A percentile compares a stretch with the other conserved stretches of the same genome.
phyloP scores from a whole-genome alignment of 257 asterid genomes.

The Solanum pinnatisectum region DNA sequence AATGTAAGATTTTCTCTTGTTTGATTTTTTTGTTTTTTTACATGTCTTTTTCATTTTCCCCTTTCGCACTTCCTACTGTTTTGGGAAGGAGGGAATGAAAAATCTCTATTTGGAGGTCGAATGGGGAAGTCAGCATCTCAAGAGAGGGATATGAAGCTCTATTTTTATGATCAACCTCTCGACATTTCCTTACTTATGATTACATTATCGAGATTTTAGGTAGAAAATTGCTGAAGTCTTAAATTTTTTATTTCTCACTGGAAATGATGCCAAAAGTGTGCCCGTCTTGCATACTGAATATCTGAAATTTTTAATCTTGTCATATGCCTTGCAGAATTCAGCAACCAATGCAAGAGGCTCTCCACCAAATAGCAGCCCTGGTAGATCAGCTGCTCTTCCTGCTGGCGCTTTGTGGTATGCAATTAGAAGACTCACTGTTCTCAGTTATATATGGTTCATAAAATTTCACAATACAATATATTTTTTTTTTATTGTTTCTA shows the following conservation, averaged over 20 bases:
- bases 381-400: slow-evolving; percentile 84
- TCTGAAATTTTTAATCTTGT: background rate
- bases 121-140: background rate
- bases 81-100: background rate
- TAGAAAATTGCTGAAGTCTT: background rate
- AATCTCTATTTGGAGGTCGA: background rate
- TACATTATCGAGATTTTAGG: background rate
- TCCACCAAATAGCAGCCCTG: slow-evolving; percentile 83
- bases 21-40: background rate
- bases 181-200: background rate
- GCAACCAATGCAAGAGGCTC: slow-evolving; percentile 21
- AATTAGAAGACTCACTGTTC: slow-evolving; percentile 8
- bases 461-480: background rate
- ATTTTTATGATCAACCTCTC: background rate
- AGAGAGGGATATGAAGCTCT: background rate
- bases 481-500: slow-evolving; percentile 12
- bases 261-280: background rate
- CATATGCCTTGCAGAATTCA: slow-evolving; percentile 21
- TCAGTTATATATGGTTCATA: background rate
- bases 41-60: background rate
- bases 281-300: background rate
- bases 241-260: background rate
- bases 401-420: slow-evolving; percentile 88
- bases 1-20: slow-evolving; percentile 48
- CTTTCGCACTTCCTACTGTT: background rate